Base-by-base conservation (phyloP, 2,329 filamentous ascomycete genomes). In the Gaeumannomyces tritici region DNA sequence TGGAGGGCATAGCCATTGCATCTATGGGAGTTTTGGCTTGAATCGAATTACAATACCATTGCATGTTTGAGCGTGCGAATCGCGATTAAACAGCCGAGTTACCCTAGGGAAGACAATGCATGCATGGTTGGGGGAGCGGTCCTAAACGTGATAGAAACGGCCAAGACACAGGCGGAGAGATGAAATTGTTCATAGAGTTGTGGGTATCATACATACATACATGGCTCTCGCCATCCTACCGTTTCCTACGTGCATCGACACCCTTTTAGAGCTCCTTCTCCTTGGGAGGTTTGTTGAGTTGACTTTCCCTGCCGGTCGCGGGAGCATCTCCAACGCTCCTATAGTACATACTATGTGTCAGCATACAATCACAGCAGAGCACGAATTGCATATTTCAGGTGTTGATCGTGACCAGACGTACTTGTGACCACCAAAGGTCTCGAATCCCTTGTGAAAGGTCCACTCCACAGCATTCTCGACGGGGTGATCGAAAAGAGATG, bases 401-500 rank as follows among this genome's bases (percentile, higher is more conserved):
- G 51, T 26, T 9, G 21, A 18, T 24, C 13, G 4, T 8, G n/a
- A 55, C 12, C n/a, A 26, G 13, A 57, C 60, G 9, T 57, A 61
- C 1, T 74, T 67, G 47, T 80, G 74, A 1, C 85, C 93, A 4
- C 90, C 92, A 63, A 91, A 83, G 1, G 83, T 73, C 71, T 87
- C 83, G 71, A 97, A 95, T 0, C 83, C 89, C 69, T 87, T 90
- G 70, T 96, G 90, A 77, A 98, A 98, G 3, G 83, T 74, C 89
- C 89, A 97, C 71, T 98, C 93, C 0, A 96, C 91, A 0, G 90
- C 91, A 65, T 91, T 83, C 76, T 98, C 95, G 8, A 99, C 91
- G 0, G 95, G 93, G 73, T 96, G 83, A 70, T 99, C 93, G 69
- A 97, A 97, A 62, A 96, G 76, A 63, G 82, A 87, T 0, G 93